phyloP scores from a whole-genome alignment of 768 basidiomycete species.

The Cystobasidiopsis lactophilus region DNA sequence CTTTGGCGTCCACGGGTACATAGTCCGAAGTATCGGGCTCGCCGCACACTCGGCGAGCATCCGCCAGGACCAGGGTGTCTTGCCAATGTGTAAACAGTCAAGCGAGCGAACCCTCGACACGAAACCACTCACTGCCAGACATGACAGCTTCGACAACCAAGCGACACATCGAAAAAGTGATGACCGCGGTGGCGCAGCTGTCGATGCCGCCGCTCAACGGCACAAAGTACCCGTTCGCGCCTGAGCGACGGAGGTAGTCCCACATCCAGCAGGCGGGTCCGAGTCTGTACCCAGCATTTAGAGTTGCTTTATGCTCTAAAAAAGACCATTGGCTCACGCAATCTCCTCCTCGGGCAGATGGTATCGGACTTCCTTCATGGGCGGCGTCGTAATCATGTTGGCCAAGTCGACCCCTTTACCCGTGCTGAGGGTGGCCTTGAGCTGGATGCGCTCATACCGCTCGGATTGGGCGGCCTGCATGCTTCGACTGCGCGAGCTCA shows the following conservation, averaged over 20 bases:
- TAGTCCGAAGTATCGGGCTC: constrained; percentile 63
- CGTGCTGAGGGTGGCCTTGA: constrained; percentile 52
- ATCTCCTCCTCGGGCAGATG: constrained; percentile 91
- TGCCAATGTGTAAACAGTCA: constrained; percentile 37
- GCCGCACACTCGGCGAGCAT: constrained; percentile 71
- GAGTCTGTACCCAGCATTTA: constrained; percentile 32
- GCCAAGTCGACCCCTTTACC: constrained; percentile 39
- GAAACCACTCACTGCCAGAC: constrained; percentile 35
- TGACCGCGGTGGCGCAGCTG: constrained; percentile 86
- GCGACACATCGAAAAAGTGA: constrained; percentile 90
- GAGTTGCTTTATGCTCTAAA: background rate
- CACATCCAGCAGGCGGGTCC: constrained; percentile 99
- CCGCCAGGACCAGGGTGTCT: constrained; percentile 70
- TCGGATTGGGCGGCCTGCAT: constrained; percentile 66
- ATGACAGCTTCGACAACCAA: constrained; percentile 59
- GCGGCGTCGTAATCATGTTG: constrained; percentile 34
- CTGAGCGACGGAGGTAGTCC: constrained; percentile 89
- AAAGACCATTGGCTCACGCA: constrained; percentile 39
- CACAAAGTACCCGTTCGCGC: constrained; percentile 83
- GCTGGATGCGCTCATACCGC: constrained; percentile 58
- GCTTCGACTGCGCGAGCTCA: constrained; percentile 48
- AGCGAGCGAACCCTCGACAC: background rate
- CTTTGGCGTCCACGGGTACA: constrained; percentile 61
- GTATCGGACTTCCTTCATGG: constrained; percentile 37
- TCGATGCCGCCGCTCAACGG: constrained; percentile 93